Conservation (phyloP, 257 asterid genomes). For the Agastache rugosa region DNA sequence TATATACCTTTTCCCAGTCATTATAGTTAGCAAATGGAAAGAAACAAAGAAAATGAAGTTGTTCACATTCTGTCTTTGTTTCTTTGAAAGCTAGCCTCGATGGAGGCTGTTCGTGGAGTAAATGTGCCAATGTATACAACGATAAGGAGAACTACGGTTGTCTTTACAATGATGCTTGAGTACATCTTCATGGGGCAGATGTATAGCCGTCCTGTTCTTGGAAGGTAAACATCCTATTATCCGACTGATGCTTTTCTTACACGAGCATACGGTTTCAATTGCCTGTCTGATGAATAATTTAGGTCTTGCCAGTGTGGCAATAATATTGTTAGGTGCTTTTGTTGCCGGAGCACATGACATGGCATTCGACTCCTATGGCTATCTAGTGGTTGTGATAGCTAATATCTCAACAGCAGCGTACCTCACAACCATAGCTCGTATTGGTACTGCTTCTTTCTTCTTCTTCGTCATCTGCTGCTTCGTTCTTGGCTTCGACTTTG, state of each 20-base stretch:
- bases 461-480: slow-evolving; percentile 32
- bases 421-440: slow-evolving; percentile 87
- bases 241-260: background rate
- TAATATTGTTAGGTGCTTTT: slow-evolving; percentile 86
- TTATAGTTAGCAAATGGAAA: background rate
- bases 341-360: slow-evolving; percentile 90
- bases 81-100: slow-evolving; percentile 76
- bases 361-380: slow-evolving; percentile 80
- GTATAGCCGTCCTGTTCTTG: slow-evolving; percentile 61
- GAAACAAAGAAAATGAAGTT: background rate
- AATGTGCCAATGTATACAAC: slow-evolving; percentile 98
- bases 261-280: background rate
- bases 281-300: slow-evolving; percentile 41
- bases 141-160: slow-evolving; percentile 91
- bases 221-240: slow-evolving; percentile 61
- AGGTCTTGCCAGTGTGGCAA: slow-evolving; percentile 70
- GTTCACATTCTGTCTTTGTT: slow-evolving; percentile 44
- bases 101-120: slow-evolving; percentile 96
- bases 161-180: slow-evolving; percentile 85
- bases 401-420: slow-evolving; percentile 87
- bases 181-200: slow-evolving; percentile 69
- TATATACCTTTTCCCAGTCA: slow-evolving; percentile 22
- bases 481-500: slow-evolving; percentile 31
- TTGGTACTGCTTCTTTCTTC: slow-evolving; percentile 58
- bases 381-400: slow-evolving; percentile 72